A percentile compares a stretch with the other conserved stretches of the same genome.
phyloP scores from a whole-genome alignment of 768 basidiomycete species.

The Megacollybia marginata region DNA sequence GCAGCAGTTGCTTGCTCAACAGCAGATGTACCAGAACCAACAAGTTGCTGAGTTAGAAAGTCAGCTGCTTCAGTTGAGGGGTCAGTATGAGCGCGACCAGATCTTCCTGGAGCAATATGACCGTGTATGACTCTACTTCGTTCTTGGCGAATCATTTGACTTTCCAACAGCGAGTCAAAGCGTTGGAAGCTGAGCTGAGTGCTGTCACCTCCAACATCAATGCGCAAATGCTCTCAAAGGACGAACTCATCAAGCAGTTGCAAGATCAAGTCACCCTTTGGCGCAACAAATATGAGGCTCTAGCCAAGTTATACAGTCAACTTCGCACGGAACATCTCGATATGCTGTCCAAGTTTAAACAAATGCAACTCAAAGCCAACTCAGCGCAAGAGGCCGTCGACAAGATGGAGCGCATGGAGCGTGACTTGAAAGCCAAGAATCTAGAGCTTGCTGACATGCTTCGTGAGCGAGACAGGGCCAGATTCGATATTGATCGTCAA shows the following conservation, averaged over 20 bases:
- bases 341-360: slow-evolving; percentile 94
- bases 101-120: slow-evolving; percentile 98
- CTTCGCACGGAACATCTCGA: slow-evolving; percentile 96
- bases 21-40: slow-evolving; percentile 72
- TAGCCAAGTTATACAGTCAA: slow-evolving; percentile 98
- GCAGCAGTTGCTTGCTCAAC: slow-evolving; percentile 75
- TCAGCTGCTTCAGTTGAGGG: slow-evolving; percentile 86
- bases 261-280: slow-evolving; percentile 96
- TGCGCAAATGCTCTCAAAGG: slow-evolving; percentile 85
- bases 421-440: slow-evolving; percentile 98
- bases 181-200: slow-evolving; percentile 82
- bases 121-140: slow-evolving; percentile 45
- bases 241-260: slow-evolving; percentile 90
- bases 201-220: slow-evolving; percentile 70
- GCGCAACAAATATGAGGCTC: slow-evolving; percentile 98
- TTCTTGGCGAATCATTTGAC: slow-evolving; percentile 1
- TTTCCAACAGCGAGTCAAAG: slow-evolving; percentile 77
- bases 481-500: slow-evolving; percentile 91
- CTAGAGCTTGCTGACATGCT: slow-evolving; percentile 98
- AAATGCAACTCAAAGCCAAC: slow-evolving; percentile 95
- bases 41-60: slow-evolving; percentile 80
- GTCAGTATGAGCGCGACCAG: slow-evolving; percentile 97
- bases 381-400: slow-evolving; percentile 98
- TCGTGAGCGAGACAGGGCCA: slow-evolving; percentile 89
- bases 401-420: slow-evolving; percentile 97